Evolutionary conservation across 2,329 filamentous ascomycete genomes (phyloP).

Genomic region (Didymella lethalis): DNA sequence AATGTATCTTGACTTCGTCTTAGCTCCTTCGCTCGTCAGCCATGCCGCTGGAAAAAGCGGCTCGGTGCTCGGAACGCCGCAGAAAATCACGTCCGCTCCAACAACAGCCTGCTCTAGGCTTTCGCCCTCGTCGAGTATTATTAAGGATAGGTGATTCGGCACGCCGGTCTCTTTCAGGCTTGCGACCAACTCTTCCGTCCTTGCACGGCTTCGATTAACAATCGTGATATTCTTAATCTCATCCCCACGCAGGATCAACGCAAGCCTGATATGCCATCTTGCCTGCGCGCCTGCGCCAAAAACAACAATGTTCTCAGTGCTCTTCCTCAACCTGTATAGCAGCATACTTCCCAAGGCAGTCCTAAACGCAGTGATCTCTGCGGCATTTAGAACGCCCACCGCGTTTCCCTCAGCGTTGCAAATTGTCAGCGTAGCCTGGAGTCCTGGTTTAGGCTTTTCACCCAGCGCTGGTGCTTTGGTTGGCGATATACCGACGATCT

Average conservation of each 20-base stretch:
- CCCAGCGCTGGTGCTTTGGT: conserved; percentile 31
- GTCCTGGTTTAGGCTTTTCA: conserved; percentile 40
- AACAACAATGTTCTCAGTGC: conserved; percentile 51
- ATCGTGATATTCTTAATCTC: conserved; percentile 44
- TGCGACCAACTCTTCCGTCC: conserved; percentile 23
- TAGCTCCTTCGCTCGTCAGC: conserved; percentile 29
- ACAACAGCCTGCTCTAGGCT: conserved; percentile 39
- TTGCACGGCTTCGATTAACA: conserved; percentile 32
- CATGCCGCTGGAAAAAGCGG: conserved; percentile 54
- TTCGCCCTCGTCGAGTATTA: neutral
- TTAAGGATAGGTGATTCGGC: conserved; percentile 4
- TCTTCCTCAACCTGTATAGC: conserved; percentile 49
- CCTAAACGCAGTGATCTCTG: conserved; percentile 79
- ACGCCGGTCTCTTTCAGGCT: neutral
- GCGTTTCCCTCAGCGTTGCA: conserved; percentile 60
- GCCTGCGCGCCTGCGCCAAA: conserved; percentile 61
- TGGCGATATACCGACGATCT: conserved; percentile 72
- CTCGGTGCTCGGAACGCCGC: conserved; percentile 57
- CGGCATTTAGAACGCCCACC: conserved; percentile 74
- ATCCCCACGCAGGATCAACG: conserved; percentile 47
- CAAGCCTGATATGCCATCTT: conserved; percentile 59
- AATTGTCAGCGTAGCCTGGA: conserved; percentile 74
- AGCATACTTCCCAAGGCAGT: conserved; percentile 77
- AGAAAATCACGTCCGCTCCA: conserved; percentile 57
- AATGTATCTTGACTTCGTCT: conserved; percentile 31